These are phyloP conservation scores for Craspedostauros australis DNA, from an alignment of 108 stramenopile species.

Conservation along the genomic window DNA sequence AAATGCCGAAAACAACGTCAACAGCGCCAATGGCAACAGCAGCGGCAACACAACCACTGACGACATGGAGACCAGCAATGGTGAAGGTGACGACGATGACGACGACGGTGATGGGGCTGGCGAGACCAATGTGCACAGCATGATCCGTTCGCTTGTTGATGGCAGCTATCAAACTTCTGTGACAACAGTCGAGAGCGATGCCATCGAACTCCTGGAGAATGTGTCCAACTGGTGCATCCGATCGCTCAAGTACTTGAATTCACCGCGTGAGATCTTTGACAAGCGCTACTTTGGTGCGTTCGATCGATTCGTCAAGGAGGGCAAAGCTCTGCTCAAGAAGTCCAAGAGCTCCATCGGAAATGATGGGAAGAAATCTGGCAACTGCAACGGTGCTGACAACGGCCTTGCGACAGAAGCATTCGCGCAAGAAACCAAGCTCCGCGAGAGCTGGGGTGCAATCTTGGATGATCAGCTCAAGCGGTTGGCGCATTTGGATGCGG, in stretches of 20 bases:
- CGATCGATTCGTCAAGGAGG: conserved; percentile 54
- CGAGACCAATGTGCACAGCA: conserved; percentile 15
- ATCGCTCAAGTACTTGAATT: conserved; percentile 39
- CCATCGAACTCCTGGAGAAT: conserved; percentile 39
- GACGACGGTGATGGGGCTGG: not conserved
- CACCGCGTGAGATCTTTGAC: conserved; percentile 44
- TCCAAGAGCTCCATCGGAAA: not conserved
- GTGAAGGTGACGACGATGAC: conserved; percentile 14
- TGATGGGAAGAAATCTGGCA: not conserved
- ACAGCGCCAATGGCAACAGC: conserved; percentile 6
- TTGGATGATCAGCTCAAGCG: conserved; percentile 50
- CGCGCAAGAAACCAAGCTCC: too few species aligned
- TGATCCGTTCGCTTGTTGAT: conserved; percentile 32
- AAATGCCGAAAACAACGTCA: not conserved
- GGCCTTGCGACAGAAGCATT: not conserved
- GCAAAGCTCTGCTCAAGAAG: conserved; percentile 33
- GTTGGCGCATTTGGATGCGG: conserved; percentile 34
- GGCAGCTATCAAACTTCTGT: conserved; percentile 36
- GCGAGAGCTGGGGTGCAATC: conserved; percentile 33
- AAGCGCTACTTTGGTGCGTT: conserved; percentile 53
- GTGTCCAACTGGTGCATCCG: conserved; percentile 42
- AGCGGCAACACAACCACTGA: conserved; percentile 10
- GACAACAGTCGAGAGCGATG: conserved; percentile 38
- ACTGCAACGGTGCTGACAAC: not conserved
- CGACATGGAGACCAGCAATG: not conserved